A percentile compares a stretch with the other conserved stretches of the same genome.
Conservation (phyloP, 768 basidiomycete species). For the Boletus subparvulus region DNA sequence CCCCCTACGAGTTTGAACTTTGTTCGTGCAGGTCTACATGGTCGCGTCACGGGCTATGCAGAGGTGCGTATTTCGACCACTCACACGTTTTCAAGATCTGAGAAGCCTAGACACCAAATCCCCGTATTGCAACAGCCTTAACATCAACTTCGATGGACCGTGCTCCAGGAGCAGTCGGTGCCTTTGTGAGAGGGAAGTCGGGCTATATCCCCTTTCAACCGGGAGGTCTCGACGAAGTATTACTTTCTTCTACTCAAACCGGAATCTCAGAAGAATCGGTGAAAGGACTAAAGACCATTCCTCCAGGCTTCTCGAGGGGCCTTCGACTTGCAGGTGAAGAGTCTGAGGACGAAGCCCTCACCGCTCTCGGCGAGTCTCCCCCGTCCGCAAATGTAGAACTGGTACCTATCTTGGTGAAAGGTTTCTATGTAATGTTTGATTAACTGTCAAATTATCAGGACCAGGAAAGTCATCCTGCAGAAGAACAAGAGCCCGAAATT, state of each 20-base stretch:
- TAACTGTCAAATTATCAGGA: constrained; percentile 29
- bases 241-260: constrained; percentile 32
- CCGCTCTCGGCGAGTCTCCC: constrained; percentile 26
- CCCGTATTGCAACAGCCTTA: constrained; percentile 61
- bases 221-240: constrained; percentile 79
- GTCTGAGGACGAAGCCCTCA: constrained; percentile 44
- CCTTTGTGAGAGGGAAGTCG: constrained; percentile 92
- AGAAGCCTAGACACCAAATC: constrained; percentile 49
- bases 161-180: constrained; percentile 73
- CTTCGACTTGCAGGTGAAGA: constrained; percentile 66
- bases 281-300: constrained; percentile 57
- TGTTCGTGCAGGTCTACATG: constrained; percentile 75
- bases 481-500: constrained; percentile 24
- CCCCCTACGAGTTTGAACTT: constrained; percentile 75
- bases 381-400: constrained; percentile 10
- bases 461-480: constrained; percentile 17
- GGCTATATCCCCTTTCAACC: constrained; percentile 93
- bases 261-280: constrained; percentile 39
- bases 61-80: constrained; percentile 54
- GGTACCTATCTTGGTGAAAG: constrained; percentile 9
- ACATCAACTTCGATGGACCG: constrained; percentile 86
- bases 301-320: constrained; percentile 84
- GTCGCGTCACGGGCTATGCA: constrained; percentile 74
- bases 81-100: constrained; percentile 1
- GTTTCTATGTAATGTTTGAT: constrained; percentile 10